A percentile compares a stretch with the other conserved stretches of the same genome.
These are phyloP conservation scores for Pascua sp. DNA, from an alignment of 1,284 basidiomycete species.

Conservation along the genomic window DNA sequence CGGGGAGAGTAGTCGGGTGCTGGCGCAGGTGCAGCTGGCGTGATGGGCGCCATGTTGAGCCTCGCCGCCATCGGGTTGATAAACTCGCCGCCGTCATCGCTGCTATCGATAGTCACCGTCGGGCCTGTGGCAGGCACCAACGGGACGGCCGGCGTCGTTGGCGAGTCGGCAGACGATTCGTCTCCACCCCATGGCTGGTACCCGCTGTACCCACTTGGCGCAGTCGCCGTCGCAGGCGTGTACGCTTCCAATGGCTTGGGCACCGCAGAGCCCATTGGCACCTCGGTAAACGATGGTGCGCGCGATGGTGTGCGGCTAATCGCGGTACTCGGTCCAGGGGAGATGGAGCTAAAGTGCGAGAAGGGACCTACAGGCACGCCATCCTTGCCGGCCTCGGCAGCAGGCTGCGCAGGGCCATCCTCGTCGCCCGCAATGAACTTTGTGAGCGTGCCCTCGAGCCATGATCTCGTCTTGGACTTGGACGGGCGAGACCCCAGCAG, in stretches of 20 bases:
- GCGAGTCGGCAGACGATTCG: neutral
- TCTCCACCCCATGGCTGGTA: constrained; percentile 16
- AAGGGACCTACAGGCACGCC: constrained; percentile 69
- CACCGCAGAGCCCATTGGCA: no score
- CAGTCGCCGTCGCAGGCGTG: no score
- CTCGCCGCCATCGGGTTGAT: constrained; percentile 14
- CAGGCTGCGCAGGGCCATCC: constrained; percentile 42
- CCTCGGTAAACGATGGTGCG: no score
- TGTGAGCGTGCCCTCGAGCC: constrained; percentile 89
- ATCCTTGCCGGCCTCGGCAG: constrained; percentile 11
- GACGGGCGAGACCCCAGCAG: constrained; percentile 44
- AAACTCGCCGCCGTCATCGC: constrained; percentile 60
- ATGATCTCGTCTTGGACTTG: constrained; percentile 83
- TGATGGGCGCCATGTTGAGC: constrained; percentile 2
- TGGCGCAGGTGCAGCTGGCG: neutral
- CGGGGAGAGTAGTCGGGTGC: constrained; percentile 1
- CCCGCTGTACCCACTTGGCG: neutral
- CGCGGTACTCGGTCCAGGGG: constrained; percentile 72
- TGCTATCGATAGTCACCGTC: neutral
- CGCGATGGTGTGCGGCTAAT: constrained; percentile 24
- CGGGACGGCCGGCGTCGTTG: constrained; percentile 8
- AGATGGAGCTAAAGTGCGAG: constrained; percentile 89
- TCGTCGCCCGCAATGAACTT: constrained; percentile 85
- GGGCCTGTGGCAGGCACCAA: neutral
- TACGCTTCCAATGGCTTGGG: no score